Percentiles rank a stretch among this genome's conserved stretches.
Conservation (phyloP, 345 rosid genomes). For the Boechera retrofracta region DNA sequence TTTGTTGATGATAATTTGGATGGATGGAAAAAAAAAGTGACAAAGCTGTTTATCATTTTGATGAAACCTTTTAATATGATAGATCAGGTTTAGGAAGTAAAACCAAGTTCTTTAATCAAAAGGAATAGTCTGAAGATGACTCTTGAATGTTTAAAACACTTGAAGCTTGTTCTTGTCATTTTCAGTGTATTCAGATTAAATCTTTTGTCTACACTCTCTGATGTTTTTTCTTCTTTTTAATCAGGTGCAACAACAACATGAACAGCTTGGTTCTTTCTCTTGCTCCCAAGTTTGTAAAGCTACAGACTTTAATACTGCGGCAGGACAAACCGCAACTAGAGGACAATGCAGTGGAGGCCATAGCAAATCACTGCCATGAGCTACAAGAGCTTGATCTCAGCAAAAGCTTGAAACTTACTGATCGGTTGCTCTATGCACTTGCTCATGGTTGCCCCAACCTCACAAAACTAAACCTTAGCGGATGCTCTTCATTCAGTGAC, state of each 20-base stretch:
- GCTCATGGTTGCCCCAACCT: conserved; percentile 90
- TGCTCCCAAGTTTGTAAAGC: conserved; percentile 76
- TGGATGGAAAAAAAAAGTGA: not conserved
- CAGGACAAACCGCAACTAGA: conserved; percentile 93
- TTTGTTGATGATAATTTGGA: not conserved
- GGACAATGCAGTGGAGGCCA: conserved; percentile 78
- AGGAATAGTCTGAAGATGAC: not conserved
- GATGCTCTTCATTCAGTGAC: conserved; percentile 79
- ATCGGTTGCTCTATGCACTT: conserved; percentile 65
- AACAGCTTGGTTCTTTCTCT: conserved; percentile 81
- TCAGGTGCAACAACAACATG: conserved; percentile 87
- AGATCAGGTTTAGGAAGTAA: not conserved
- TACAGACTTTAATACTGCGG: conserved; percentile 72
- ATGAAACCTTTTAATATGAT: not conserved
- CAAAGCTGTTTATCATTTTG: not conserved
- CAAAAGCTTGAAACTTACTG: conserved; percentile 91
- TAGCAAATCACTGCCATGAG: conserved; percentile 80
- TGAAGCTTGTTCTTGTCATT: not conserved
- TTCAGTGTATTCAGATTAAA: not conserved
- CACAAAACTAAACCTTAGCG: conserved; percentile 87
- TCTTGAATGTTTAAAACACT: conserved; percentile 3
- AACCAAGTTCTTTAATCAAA: not conserved
- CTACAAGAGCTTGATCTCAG: conserved; percentile 91
- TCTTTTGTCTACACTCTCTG: not conserved
- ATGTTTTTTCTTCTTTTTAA: conserved; percentile 1